Evolutionary conservation across 768 basidiomycete species (phyloP).

Genomic region (Xerocomellus dryophilus): DNA sequence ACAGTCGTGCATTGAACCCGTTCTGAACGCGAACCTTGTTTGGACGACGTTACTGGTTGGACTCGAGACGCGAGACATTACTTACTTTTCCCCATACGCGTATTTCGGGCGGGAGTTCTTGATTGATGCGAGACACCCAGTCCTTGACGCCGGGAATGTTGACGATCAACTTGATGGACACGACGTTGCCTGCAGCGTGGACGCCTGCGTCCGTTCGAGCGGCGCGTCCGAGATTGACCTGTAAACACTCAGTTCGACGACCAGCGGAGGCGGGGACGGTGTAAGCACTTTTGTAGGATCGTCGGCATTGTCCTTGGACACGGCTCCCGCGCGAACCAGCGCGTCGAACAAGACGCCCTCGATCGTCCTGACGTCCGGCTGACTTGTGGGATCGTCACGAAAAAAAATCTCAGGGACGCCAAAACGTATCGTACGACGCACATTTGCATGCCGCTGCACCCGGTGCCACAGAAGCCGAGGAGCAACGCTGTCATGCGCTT

Average conservation of each 20-base stretch:
- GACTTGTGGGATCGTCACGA: constrained; percentile 39
- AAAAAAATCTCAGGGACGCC: neutral
- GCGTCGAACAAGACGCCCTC: constrained; percentile 89
- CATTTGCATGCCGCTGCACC: constrained; percentile 96
- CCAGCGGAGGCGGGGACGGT: neutral
- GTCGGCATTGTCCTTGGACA: constrained; percentile 92
- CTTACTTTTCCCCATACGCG: constrained; percentile 88
- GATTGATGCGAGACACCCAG: constrained; percentile 72
- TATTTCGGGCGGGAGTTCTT: constrained; percentile 86
- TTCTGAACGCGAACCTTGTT: constrained; percentile 66
- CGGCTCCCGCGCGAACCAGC: constrained; percentile 83
- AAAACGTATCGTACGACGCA: constrained; percentile 47
- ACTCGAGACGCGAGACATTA: constrained; percentile 1
- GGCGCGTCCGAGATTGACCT: constrained; percentile 84
- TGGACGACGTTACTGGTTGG: neutral
- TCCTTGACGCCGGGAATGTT: constrained; percentile 68
- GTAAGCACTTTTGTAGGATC: constrained; percentile 76
- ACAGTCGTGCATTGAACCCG: constrained; percentile 80
- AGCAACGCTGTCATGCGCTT: constrained; percentile 84
- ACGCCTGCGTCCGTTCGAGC: constrained; percentile 97
- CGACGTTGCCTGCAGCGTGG: constrained; percentile 92
- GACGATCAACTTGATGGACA: constrained; percentile 88
- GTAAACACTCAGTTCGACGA: neutral
- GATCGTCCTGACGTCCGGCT: constrained; percentile 73
- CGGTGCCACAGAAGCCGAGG: constrained; percentile 89